These are phyloP conservation scores for Russula brevipes DNA, from an alignment of 768 basidiomycete genomes.

Conservation along the genomic window DNA sequence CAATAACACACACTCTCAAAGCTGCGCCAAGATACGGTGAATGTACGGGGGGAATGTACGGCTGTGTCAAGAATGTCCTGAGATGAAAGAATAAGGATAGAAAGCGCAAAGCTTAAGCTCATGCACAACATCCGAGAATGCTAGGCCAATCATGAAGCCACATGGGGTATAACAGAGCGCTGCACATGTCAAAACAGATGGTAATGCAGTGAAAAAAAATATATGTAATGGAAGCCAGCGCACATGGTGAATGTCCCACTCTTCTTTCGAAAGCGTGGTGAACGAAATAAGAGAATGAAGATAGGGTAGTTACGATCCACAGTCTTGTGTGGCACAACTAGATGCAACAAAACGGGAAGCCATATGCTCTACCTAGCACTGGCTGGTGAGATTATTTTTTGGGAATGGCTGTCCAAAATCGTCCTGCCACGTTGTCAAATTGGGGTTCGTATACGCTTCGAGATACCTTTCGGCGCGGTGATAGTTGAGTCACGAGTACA, in stretches of 20 bases:
- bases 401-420: conserved; percentile 46
- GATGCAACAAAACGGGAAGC: neutral
- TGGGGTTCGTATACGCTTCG: conserved; percentile 68
- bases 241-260: neutral
- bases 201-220: neutral
- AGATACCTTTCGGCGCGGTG: conserved; percentile 40
- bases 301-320: neutral
- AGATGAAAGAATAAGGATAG: conserved; percentile 14
- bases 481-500: neutral
- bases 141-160: neutral
- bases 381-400: conserved; percentile 44
- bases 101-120: conserved; percentile 3
- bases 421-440: conserved; percentile 44
- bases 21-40: conserved; percentile 4
- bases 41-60: neutral
- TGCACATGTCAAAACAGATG: neutral
- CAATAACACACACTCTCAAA: neutral
- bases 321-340: neutral
- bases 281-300: neutral
- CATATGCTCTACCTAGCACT: conserved; percentile 33
- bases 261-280: neutral
- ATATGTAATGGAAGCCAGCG: neutral
- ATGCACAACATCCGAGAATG: conserved; percentile 6
- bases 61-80: conserved; percentile 2
- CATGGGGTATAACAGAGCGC: conserved; percentile 13